Evolutionary conservation across 2,329 filamentous ascomycete genomes (phyloP), one percentile per base, ranked within the genome.

Genomic region (Fusarium decemcellulare): DNA sequence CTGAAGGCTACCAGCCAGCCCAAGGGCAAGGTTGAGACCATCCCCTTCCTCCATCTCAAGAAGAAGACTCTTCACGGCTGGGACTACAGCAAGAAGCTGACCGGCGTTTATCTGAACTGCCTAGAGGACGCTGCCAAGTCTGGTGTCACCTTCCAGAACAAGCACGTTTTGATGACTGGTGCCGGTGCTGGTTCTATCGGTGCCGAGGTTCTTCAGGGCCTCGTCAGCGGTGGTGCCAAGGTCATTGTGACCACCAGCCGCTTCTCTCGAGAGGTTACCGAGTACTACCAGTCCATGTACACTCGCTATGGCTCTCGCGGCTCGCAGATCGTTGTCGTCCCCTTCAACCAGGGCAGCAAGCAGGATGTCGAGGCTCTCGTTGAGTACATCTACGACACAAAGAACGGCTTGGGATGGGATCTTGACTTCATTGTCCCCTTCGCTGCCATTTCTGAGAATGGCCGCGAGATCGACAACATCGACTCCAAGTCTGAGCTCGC

Each of bases 61-160:
- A 93, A 94, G 81, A 97, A 97, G 83, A 91, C 93, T 57, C 90
- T 95, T 67, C 92, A 97, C 76, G 95, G 95, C 66, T 99, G 96
- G 96, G 95, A 98, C 78, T 99, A 98, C 86, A 98, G 94, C 90
- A 99, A 98, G 88, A 98, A 97, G 85, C 89, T 99, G 61, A 98
- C 96, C 27, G 93, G 93, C 61, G 82, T 95, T 73, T 99, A 99
- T 80, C 89, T 99, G 36, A 94, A 98, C 79, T 94, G 94, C 67
- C 84, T 99, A 34, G 95, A 97, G 83, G 89, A 95, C 68, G 94
- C 95, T 71, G 96, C 96, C 70, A 92, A 91, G 76, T 87, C 90
- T 59, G 96, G 96, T 80, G 91, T 99, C 63, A 96, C 91, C 48
- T 99, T 97, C 86, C 89, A 94, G 79, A 94, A 93, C 83, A 98